Base-by-base conservation (phyloP, 192 early-diverging fungal species). In the Chytriomyces sp. region DNA sequence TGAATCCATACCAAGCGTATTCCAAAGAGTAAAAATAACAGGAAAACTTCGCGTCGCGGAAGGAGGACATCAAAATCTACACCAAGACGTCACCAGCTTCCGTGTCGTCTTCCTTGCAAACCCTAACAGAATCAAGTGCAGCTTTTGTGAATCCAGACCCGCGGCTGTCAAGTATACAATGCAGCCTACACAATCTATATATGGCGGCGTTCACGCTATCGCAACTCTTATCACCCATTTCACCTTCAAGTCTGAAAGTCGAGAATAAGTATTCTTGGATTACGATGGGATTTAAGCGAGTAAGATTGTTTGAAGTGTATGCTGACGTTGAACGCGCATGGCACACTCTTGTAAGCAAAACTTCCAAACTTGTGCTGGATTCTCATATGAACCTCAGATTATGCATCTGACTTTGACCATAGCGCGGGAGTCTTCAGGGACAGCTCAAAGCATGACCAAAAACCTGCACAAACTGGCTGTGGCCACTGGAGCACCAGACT, bases 401-500 rank as follows among this genome's bases (percentile, higher is more conserved):
- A 71, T 86, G 30, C 44, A 78, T 52, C 63, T 84, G 37, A 75
- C 77, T 17, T 62, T 83, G 6, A 36, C 70, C 7, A 67, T 86
- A 8, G 75, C 80, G n/a, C 64, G 68, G 5, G 63, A 78, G 8
- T 72, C 76, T 17, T 58, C 63, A 3, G 60, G 58, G 17, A 64
- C 69, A 5, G 74, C 78, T 14, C 22, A 39, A 7, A 58, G 33
- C 5, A 77, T 81, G 3, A 58, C 74, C 0, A 69, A 59, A 19
- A 79, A 82, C 40, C 55, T 86, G 28, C 77, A 76, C 31, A 84
- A 86, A 67, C 69, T 86, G 32, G 85, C 82, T 34, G 71, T 86
- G 40, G 85, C 82, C 5, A 84, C 85, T 7, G 85, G 85, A 0
- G 72, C 76, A 1, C 80, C 85, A 8, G 85, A 84, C 58, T 84